A percentile compares a stretch with the other conserved stretches of the same genome.
These are phyloP conservation scores for Rutstroemia sp. DNA, from an alignment of 2,329 filamentous ascomycete species.

Conservation along the genomic window DNA sequence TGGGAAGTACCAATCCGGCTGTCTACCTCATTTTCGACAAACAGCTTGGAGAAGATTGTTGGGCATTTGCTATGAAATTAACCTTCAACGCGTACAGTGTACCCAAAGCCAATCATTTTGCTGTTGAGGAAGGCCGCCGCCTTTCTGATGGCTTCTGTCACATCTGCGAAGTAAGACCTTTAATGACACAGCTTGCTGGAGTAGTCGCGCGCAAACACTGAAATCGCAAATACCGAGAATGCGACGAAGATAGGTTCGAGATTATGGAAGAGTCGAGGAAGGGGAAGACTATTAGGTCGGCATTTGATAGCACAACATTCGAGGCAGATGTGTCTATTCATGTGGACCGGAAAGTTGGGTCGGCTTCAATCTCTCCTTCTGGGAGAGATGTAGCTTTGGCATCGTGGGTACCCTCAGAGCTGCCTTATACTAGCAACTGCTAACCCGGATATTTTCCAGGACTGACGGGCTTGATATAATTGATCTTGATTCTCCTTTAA, in stretches of 20 bases:
- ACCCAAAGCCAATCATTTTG: too few species aligned
- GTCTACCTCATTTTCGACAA: not conserved
- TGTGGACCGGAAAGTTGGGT: constrained; percentile 67
- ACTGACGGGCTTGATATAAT: constrained; percentile 86
- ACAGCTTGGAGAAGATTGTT: not conserved
- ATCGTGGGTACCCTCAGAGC: constrained; percentile 41
- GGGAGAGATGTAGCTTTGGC: constrained; percentile 86
- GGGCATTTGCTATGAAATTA: too few species aligned
- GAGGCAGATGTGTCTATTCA: constrained; percentile 77
- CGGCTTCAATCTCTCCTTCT: constrained; percentile 86
- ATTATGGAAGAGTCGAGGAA: constrained; percentile 39
- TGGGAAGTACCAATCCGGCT: not conserved
- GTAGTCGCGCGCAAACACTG: too few species aligned
- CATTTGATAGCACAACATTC: constrained; percentile 82
- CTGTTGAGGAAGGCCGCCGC: too few species aligned
- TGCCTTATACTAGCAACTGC: not conserved
- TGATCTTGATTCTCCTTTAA: constrained; percentile 84
- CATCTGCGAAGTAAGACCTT: not conserved
- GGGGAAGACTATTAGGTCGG: constrained; percentile 54
- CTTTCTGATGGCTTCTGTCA: not conserved
- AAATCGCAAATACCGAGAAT: constrained; percentile 7
- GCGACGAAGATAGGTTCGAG: constrained; percentile 6
- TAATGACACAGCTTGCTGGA: not conserved
- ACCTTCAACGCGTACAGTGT: too few species aligned
- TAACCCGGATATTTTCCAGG: constrained; percentile 10